Base-by-base conservation (phyloP, 2,329 filamentous ascomycete genomes). In the Amphichorda felina region DNA sequence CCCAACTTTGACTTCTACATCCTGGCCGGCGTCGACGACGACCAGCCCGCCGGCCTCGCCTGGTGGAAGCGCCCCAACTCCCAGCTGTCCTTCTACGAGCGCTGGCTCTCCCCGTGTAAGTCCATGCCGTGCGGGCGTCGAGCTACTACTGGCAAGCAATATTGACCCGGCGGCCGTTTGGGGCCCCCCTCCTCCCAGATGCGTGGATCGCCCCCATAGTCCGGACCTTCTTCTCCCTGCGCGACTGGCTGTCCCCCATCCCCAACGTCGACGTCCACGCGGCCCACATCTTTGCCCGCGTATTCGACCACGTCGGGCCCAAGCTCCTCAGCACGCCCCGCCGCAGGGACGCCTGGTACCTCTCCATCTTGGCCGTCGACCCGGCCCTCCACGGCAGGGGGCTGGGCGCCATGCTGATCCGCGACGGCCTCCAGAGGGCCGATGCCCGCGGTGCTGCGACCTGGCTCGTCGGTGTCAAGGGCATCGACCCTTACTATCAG, bases 301-400 rank as follows among this genome's bases (percentile, higher is more conserved):
- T 45, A 35, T 47, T 54, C 35, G 13, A 30, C 40, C 22, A 34
- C 38, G 24, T 33, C 53, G 27, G 48, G 53, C 34, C 46, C 47
- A 5, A 18, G 40, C 8, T 35, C 51, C 31, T 44, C 57, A 15
- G 44, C 32, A 46, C 50, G 17, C 45, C 48, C 19, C 45, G 47
- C 19, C 53, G 53, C 19, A 45, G 41, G 19, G 39, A 45, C 7
- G 55, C 54, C 11, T 57, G 50, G 52, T 61, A 61, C 39, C 47
- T 61, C 8, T 52, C 53, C 33, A 53, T 45, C 14, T 39, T 60
- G 15, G 51, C 44, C n/a, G 50, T 60, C 8, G 41, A 46, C 16
- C 55, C 57, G 2, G 34, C 34, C 5, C 35, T 42, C 1, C 57
- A 61, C 37, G 52, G 56, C 15, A 40, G 32, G 4, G 56, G 55